Percentiles rank a stretch among this genome's conserved stretches.
Evolutionary conservation across 345 rosid genomes (phyloP).

Genomic region (Luvunga scandens): DNA sequence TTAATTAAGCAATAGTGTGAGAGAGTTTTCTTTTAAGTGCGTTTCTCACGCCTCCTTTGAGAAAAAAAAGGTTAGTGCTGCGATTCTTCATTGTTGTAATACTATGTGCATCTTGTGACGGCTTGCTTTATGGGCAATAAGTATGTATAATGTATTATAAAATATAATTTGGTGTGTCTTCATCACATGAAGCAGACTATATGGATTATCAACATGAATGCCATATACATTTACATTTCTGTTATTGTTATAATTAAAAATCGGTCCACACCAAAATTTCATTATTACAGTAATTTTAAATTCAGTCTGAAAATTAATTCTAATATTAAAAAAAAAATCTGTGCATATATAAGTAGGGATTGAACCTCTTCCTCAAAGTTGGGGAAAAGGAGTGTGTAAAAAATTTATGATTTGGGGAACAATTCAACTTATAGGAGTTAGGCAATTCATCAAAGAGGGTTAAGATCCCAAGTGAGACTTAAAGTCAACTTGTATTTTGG

Average conservation of each 20-base stretch:
- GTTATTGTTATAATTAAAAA: too few relatives aligned
- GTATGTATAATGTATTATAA: too few relatives aligned
- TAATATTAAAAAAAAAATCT: too few relatives aligned
- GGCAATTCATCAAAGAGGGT: neutral
- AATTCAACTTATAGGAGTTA: neutral
- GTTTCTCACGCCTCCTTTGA: slow-evolving; percentile 37
- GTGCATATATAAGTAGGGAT: too few relatives aligned
- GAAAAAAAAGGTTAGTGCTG: neutral
- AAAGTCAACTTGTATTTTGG: neutral
- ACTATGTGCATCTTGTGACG: neutral
- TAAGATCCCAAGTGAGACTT: neutral
- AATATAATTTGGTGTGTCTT: neutral
- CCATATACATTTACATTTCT: too few relatives aligned
- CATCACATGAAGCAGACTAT: neutral
- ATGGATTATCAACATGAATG: too few relatives aligned
- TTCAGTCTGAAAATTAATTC: too few relatives aligned
- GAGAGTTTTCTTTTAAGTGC: slow-evolving; percentile 22
- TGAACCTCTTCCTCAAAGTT: too few relatives aligned
- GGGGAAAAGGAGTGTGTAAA: too few relatives aligned
- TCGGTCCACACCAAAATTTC: too few relatives aligned
- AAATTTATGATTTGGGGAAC: too few relatives aligned
- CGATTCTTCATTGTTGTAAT: neutral
- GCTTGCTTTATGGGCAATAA: slow-evolving; percentile 5
- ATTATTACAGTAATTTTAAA: too few relatives aligned
- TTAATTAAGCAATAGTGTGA: slow-evolving; percentile 18